A percentile compares a stretch with the other conserved stretches of the same genome.
phyloP scores from a whole-genome alignment of 169 alveolate species.

The Plasmodium chabaudi region DNA sequence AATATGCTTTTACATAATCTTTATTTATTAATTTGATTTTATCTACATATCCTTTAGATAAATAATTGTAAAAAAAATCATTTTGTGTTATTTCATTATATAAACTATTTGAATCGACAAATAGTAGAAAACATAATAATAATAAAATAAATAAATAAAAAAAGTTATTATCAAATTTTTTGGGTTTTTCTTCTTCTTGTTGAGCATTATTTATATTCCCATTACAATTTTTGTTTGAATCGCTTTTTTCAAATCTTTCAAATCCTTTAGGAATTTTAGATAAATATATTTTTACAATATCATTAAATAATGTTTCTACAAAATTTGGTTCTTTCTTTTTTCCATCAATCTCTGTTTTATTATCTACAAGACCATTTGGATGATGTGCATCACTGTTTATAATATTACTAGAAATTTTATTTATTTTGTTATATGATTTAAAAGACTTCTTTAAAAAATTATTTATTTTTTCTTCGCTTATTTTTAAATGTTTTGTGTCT shows the following conservation, averaged over 20 bases:
- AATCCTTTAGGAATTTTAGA: slow-evolving; percentile 80
- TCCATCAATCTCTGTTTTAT: too few relatives aligned
- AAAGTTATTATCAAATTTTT: slow-evolving; percentile 76
- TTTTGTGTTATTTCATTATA: slow-evolving; percentile 88
- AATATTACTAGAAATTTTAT: too few relatives aligned
- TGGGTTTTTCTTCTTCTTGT: slow-evolving; percentile 30
- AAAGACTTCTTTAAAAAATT: too few relatives aligned
- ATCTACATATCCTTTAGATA: slow-evolving; percentile 88
- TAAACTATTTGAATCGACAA: slow-evolving; percentile 77
- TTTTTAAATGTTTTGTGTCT: too few relatives aligned
- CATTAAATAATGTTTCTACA: too few relatives aligned
- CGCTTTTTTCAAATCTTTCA: slow-evolving; percentile 73
- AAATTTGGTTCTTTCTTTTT: too few relatives aligned
- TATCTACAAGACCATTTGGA: too few relatives aligned
- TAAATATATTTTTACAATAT: slow-evolving; percentile 2
- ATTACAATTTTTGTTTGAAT: slow-evolving; percentile 12
- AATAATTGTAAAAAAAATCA: slow-evolving; percentile 86
- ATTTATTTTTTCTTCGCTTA: too few relatives aligned
- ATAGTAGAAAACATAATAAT: slow-evolving; percentile 74
- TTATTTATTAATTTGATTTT: slow-evolving; percentile 85
- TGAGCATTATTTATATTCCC: slow-evolving; percentile 11
- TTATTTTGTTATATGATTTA: too few relatives aligned
- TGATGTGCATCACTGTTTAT: too few relatives aligned
- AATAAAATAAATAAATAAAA: slow-evolving; percentile 74
- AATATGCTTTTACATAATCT: slow-evolving; percentile 82